These are phyloP conservation scores for Nakazawaea populi DNA, from an alignment of 805 yeast species.

Conservation along the genomic window DNA sequence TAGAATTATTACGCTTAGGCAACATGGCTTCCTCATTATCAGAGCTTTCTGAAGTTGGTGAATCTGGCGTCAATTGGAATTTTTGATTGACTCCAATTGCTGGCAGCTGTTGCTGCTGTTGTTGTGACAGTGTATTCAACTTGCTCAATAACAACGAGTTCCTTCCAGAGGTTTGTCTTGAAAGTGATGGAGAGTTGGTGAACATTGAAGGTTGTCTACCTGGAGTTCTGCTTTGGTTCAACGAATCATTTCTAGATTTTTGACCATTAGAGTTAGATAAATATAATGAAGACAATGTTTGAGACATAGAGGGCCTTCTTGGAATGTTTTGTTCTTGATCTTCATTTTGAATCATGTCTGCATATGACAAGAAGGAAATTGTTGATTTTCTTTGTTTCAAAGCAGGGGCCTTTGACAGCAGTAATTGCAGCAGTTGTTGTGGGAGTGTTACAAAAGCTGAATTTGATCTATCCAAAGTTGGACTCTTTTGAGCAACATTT, in stretches of 20 bases:
- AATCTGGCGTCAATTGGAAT: conserved; percentile 8
- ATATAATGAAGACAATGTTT: conserved; percentile 31
- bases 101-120: background rate
- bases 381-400: conserved; percentile 24
- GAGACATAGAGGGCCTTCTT: conserved; percentile 55
- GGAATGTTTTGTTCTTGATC: conserved; percentile 38
- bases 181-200: conserved; percentile 4
- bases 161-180: conserved; percentile 7
- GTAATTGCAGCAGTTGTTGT: conserved; percentile 4
- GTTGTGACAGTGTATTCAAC: background rate
- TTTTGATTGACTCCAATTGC: background rate
- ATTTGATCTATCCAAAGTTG: conserved; percentile 8
- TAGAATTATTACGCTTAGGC: background rate
- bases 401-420: background rate
- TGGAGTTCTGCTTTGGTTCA: conserved; percentile 5
- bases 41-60: conserved; percentile 9
- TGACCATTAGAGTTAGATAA: conserved; percentile 9
- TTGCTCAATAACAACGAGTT: conserved; percentile 1
- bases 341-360: conserved; percentile 70
- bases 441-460: conserved; percentile 8
- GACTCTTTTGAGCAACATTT: conserved; percentile 7
- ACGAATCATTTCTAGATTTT: conserved; percentile 19
- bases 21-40: conserved; percentile 7
- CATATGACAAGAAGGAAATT: conserved; percentile 64
- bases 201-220: conserved; percentile 1